phyloP scores from a whole-genome alignment of 768 basidiomycete species.

The Mycena chlorophos region DNA sequence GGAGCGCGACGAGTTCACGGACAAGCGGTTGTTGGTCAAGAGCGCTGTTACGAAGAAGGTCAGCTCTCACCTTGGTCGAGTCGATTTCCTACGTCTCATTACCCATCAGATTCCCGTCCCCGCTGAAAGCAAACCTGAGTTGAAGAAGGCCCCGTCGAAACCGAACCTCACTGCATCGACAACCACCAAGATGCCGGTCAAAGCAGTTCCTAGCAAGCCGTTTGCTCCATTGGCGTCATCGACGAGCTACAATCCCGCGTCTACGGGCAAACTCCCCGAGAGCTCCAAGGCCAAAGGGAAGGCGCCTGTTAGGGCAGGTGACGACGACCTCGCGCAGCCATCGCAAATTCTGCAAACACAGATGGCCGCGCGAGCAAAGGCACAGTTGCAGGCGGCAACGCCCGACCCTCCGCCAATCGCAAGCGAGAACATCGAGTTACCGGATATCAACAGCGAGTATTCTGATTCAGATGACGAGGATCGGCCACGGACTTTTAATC shows the following conservation, averaged over 20 bases:
- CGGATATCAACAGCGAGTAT: constrained; percentile 96
- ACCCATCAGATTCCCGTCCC: constrained; percentile 49
- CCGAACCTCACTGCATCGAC: constrained; percentile 40
- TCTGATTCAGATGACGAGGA: constrained; percentile 94
- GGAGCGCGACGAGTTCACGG: constrained; percentile 75
- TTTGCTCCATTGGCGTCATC: constrained; percentile 29
- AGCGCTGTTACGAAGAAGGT: constrained; percentile 57
- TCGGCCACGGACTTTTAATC: constrained; percentile 66
- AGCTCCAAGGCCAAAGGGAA: constrained; percentile 50
- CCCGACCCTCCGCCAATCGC: constrained; percentile 47
- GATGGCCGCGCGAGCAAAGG: constrained; percentile 71
- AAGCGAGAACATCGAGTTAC: constrained; percentile 86
- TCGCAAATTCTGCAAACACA: constrained; percentile 63
- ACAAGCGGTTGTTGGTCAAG: constrained; percentile 61
- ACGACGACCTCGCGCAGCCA: constrained; percentile 59
- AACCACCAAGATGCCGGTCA: constrained; percentile 38
- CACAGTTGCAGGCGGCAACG: constrained; percentile 63
- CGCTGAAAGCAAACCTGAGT: constrained; percentile 53
- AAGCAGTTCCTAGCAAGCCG: constrained; percentile 35
- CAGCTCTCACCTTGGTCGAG: constrained; percentile 5
- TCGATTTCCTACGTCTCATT: constrained; percentile 9
- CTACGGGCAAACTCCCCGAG: constrained; percentile 33
- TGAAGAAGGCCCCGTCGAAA: constrained; percentile 60
- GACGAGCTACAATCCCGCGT: constrained; percentile 22
- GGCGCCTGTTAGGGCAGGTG: constrained; percentile 34